Percentiles rank a stretch among this genome's conserved stretches.
Conservation (phyloP, 164 flowering plant species). For the Warburgia ugandensis region DNA sequence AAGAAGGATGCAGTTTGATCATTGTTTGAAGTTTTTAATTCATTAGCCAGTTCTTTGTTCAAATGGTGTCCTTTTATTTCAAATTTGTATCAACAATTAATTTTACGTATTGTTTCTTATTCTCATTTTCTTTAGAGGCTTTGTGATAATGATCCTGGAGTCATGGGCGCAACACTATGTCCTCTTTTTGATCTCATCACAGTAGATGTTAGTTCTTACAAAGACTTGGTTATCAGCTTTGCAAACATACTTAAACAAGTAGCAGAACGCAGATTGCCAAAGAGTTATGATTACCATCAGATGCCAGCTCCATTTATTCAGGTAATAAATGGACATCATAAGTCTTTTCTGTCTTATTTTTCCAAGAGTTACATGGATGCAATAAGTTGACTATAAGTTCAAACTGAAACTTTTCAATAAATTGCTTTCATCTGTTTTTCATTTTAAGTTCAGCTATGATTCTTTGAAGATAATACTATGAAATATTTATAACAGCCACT, state of each 20-base stretch:
- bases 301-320: slow-evolving; percentile 99
- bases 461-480: too few species aligned
- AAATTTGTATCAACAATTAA: too few species aligned
- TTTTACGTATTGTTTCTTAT: too few species aligned
- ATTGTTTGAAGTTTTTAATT: too few species aligned
- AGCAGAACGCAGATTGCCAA: slow-evolving; percentile 85
- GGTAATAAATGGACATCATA: slow-evolving; percentile 26
- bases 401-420: too few species aligned
- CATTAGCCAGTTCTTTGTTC: too few species aligned
- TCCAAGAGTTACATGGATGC: neutral
- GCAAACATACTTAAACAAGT: slow-evolving; percentile 95
- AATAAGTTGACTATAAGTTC: too few species aligned
- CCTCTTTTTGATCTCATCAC: slow-evolving; percentile 89
- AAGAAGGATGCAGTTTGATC: too few species aligned
- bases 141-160: slow-evolving; percentile 97
- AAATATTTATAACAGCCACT: too few species aligned
- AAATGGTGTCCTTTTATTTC: too few species aligned
- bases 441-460: too few species aligned
- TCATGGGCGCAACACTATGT: slow-evolving; percentile 96
- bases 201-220: slow-evolving; percentile 56
- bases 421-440: too few species aligned
- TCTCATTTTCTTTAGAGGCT: slow-evolving; percentile 47
- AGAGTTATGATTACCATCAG: slow-evolving; percentile 91
- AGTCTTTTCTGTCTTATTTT: neutral
- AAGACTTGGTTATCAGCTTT: slow-evolving; percentile 80